Conservation (phyloP, 2,329 filamentous ascomycete genomes). For the Fusarium sarcochroum region DNA sequence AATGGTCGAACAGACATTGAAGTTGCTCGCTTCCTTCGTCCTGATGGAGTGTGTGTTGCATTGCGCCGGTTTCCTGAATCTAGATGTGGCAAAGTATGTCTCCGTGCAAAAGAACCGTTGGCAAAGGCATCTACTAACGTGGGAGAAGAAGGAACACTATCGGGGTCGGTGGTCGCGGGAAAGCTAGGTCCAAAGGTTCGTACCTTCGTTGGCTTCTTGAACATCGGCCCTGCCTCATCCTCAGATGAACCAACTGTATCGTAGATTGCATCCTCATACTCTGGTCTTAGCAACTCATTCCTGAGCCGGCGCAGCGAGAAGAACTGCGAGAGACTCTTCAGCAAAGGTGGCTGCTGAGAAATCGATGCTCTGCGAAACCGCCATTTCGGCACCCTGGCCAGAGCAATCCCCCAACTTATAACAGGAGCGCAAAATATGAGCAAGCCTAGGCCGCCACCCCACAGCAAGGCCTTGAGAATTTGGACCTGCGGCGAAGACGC, state of each 20-base stretch:
- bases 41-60: constrained; percentile 70
- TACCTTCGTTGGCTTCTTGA: constrained; percentile 47
- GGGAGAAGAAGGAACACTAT: constrained; percentile 39
- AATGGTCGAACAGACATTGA: constrained; percentile 79
- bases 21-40: constrained; percentile 75
- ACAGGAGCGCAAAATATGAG: constrained; percentile 81
- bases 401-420: constrained; percentile 84
- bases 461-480: constrained; percentile 88
- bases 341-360: constrained; percentile 54
- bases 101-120: constrained; percentile 50
- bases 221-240: constrained; percentile 47
- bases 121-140: constrained; percentile 35
- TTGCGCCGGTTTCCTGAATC: constrained; percentile 55
- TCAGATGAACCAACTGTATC: constrained; percentile 53
- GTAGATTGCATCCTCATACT: constrained; percentile 51
- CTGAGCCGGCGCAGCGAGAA: constrained; percentile 65
- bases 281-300: constrained; percentile 53
- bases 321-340: constrained; percentile 57
- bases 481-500: constrained; percentile 85
- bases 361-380: constrained; percentile 76
- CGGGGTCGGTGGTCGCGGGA: constrained; percentile 22
- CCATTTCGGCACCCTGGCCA: constrained; percentile 93
- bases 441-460: constrained; percentile 83
- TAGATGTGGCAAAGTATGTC: constrained; percentile 68
- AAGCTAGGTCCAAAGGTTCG: constrained; percentile 49